These are phyloP conservation scores for Anastatica hierochuntica DNA, from an alignment of 345 rosid genomes.

Conservation along the genomic window DNA sequence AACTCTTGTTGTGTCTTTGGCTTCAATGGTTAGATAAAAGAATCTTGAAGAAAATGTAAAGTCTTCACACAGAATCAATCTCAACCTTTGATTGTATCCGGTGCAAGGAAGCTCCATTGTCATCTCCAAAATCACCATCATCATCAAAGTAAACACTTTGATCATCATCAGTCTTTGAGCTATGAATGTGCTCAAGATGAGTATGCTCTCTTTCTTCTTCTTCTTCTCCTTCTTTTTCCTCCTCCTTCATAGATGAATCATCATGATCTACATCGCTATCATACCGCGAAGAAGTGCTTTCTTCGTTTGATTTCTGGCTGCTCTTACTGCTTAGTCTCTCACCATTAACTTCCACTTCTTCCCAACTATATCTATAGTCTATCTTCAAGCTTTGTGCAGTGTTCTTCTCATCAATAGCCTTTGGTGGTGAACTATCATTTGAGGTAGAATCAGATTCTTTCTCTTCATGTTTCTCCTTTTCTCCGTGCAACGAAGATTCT, in stretches of 20 bases:
- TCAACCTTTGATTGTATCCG: neutral
- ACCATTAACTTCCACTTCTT: slow-evolving; percentile 4
- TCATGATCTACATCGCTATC: slow-evolving; percentile 5
- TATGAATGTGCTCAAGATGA: slow-evolving; percentile 11
- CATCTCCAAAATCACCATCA: slow-evolving; percentile 17
- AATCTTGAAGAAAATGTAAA: neutral
- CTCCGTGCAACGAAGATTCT: neutral
- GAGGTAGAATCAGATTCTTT: too few species aligned
- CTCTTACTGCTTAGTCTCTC: slow-evolving; percentile 21
- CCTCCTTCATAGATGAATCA: neutral
- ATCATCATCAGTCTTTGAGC: slow-evolving; percentile 19
- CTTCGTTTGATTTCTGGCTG: slow-evolving; percentile 21
- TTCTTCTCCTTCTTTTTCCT: neutral
- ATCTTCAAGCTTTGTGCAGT: slow-evolving; percentile 23
- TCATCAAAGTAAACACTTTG: slow-evolving; percentile 26
- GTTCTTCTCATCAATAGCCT: neutral
- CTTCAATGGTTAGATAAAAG: neutral
- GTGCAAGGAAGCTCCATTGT: neutral
- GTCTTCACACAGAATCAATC: neutral
- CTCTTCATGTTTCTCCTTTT: slow-evolving; percentile 2
- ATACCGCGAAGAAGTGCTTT: slow-evolving; percentile 17
- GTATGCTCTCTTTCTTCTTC: neutral
- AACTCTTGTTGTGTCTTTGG: neutral
- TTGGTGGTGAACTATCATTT: neutral
- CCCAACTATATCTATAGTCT: slow-evolving; percentile 27